phyloP scores from a whole-genome alignment of 1,139 yeast genomes.

The Hyphopichia fennica region DNA sequence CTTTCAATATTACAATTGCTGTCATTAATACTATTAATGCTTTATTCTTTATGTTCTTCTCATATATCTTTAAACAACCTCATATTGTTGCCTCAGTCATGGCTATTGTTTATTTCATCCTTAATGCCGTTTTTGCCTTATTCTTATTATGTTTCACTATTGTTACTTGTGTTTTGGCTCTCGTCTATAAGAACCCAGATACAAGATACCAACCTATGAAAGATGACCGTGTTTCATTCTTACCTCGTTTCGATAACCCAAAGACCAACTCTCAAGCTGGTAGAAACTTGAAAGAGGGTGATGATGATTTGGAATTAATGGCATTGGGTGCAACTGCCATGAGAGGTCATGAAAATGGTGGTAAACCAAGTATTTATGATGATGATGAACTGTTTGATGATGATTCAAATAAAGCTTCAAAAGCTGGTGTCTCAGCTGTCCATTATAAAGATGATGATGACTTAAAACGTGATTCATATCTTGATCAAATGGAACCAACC shows the following conservation, averaged over 20 bases:
- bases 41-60: slow-evolving; percentile 83
- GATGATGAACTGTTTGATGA: slow-evolving; percentile 41
- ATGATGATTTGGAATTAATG: slow-evolving; percentile 73
- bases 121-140: slow-evolving; percentile 88
- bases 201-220: slow-evolving; percentile 95
- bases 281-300: slow-evolving; percentile 30
- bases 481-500: slow-evolving; percentile 38
- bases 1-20: slow-evolving; percentile 82
- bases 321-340: slow-evolving; percentile 89
- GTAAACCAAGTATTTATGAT: slow-evolving; percentile 19
- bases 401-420: slow-evolving; percentile 17
- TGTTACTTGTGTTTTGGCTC: slow-evolving; percentile 81
- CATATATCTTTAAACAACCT: slow-evolving; percentile 81
- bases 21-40: slow-evolving; percentile 80
- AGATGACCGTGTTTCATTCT: slow-evolving; percentile 92
- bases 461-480: slow-evolving; percentile 33
- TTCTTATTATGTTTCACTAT: slow-evolving; percentile 81
- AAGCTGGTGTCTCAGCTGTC: slow-evolving; percentile 1
- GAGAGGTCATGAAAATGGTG: slow-evolving; percentile 65
- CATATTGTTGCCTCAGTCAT: slow-evolving; percentile 85
- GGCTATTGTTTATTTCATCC: slow-evolving; percentile 87
- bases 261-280: slow-evolving; percentile 30
- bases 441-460: slow-evolving; percentile 1
- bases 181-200: slow-evolving; percentile 89
- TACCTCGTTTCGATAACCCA: slow-evolving; percentile 60